A percentile compares a stretch with the other conserved stretches of the same genome.
phyloP scores from a whole-genome alignment of 495 filamentous ascomycete genomes.

The Schizothecium vesticola region DNA sequence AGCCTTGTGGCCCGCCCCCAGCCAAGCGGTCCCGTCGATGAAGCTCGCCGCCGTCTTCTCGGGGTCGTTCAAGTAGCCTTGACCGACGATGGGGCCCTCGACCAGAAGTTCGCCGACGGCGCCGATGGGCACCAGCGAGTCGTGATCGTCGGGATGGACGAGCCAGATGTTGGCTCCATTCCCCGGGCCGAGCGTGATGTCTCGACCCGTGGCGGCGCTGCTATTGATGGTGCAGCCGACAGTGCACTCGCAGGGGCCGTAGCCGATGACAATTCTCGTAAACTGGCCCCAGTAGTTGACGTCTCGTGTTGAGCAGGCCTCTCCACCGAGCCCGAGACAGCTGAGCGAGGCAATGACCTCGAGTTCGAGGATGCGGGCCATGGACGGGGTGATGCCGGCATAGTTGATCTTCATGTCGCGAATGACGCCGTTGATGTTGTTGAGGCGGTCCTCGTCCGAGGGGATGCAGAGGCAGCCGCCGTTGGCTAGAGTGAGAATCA shows the following conservation, averaged over 20 bases:
- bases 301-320: slow-evolving; percentile 17
- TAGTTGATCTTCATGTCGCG: slow-evolving; percentile 21
- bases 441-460: slow-evolving; percentile 24
- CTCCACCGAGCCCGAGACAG: slow-evolving; percentile 22
- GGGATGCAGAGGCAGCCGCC: slow-evolving; percentile 37
- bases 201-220: slow-evolving; percentile 37
- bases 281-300: slow-evolving; percentile 15
- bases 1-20: slow-evolving; percentile 11
- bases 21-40: slow-evolving; percentile 42
- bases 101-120: slow-evolving; percentile 44
- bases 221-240: slow-evolving; percentile 42
- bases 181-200: slow-evolving; percentile 20
- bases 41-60: slow-evolving; percentile 48
- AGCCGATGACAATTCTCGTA: slow-evolving; percentile 46
- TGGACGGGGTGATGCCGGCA: slow-evolving; percentile 19
- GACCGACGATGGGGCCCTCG: slow-evolving; percentile 41
- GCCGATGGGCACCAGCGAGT: slow-evolving; percentile 37
- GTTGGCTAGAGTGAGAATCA: slow-evolving; percentile 47
- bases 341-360: slow-evolving; percentile 17
- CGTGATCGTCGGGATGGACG: slow-evolving; percentile 26
- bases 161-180: slow-evolving; percentile 28
- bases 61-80: slow-evolving; percentile 50
- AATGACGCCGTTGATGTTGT: slow-evolving; percentile 31
- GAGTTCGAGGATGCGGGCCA: slow-evolving; percentile 18
- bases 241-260: slow-evolving; percentile 51